Conservation (phyloP, 225 moss, liverwort and hornwort genomes). For the Asterella californica region DNA sequence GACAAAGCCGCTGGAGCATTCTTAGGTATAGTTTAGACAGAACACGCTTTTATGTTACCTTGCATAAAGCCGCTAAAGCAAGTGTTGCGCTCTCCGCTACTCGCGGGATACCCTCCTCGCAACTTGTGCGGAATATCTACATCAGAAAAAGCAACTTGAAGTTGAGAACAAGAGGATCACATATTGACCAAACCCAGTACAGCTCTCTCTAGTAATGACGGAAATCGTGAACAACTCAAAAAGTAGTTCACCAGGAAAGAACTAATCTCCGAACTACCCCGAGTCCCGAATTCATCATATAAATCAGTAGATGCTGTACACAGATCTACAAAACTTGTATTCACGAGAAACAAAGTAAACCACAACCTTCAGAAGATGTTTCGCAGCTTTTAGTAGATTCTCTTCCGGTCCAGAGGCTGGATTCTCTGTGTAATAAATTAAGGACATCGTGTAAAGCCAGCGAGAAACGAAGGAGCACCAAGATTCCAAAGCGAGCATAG, state of each 20-base stretch:
- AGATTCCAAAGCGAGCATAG: conserved; percentile 43
- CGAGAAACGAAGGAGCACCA: conserved; percentile 46
- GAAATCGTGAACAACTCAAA: neutral
- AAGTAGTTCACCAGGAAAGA: neutral
- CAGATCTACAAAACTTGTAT: neutral
- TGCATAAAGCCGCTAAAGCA: conserved; percentile 44
- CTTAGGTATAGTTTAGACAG: neutral
- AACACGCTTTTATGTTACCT: conserved; percentile 18
- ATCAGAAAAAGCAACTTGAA: neutral
- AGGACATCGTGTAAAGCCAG: conserved; percentile 35
- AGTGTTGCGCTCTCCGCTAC: conserved; percentile 51
- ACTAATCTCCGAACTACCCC: neutral
- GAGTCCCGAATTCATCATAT: neutral
- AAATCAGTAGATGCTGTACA: neutral
- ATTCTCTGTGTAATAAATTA: conserved; percentile 24
- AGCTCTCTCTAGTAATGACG: neutral
- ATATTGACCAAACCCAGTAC: neutral
- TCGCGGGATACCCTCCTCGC: conserved; percentile 44
- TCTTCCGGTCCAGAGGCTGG: conserved; percentile 27
- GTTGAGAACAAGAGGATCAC: neutral
- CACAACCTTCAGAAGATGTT: conserved; percentile 33
- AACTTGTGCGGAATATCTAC: conserved; percentile 36
- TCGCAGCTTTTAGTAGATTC: conserved; percentile 30
- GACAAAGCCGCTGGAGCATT: neutral
- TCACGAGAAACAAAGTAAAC: neutral